These are phyloP conservation scores for Ambrosia trifida DNA, from an alignment of 129 eudicot species.

Conservation along the genomic window DNA sequence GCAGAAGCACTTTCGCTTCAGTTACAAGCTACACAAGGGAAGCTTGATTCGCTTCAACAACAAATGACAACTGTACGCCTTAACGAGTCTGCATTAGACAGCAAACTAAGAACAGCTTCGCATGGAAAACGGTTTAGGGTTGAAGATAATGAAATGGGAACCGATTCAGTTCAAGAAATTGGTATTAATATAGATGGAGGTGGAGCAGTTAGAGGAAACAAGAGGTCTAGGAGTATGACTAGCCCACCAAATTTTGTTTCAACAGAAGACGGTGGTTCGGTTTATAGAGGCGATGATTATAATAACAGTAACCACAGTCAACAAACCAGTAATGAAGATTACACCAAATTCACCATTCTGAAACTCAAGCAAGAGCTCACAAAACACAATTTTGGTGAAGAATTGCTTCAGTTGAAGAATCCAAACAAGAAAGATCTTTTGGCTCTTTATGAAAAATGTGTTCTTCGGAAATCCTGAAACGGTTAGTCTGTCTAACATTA, in stretches of 20 bases:
- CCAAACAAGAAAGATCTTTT: constrained; percentile 79
- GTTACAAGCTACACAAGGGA: constrained; percentile 84
- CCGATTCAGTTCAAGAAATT: constrained; percentile 66
- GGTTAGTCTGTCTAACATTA: constrained; percentile 24
- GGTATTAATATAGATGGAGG: constrained; percentile 37
- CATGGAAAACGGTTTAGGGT: constrained; percentile 70
- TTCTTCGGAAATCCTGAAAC: constrained; percentile 52
- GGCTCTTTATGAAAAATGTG: constrained; percentile 78
- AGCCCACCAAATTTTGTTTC: constrained; percentile 51
- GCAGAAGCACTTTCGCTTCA: constrained; percentile 92
- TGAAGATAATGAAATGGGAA: constrained; percentile 73
- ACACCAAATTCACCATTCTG: constrained; percentile 72
- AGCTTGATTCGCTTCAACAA: constrained; percentile 79
- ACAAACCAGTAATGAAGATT: constrained; percentile 59
- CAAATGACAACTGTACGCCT: constrained; percentile 68
- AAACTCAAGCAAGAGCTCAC: constrained; percentile 86
- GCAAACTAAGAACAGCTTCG: constrained; percentile 73
- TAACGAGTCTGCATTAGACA: constrained; percentile 75
- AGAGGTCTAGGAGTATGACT: constrained; percentile 63
- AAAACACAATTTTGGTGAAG: constrained; percentile 78
- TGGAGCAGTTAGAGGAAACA: constrained; percentile 46
- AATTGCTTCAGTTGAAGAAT: constrained; percentile 65
- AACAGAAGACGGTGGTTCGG: constrained; percentile 86
- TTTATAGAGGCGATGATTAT: constrained; percentile 50
- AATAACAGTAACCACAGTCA: constrained; percentile 44